These are phyloP conservation scores for Ceratorhiza oryzae-sativae DNA, from an alignment of 1,284 basidiomycete species.

Conservation along the genomic window DNA sequence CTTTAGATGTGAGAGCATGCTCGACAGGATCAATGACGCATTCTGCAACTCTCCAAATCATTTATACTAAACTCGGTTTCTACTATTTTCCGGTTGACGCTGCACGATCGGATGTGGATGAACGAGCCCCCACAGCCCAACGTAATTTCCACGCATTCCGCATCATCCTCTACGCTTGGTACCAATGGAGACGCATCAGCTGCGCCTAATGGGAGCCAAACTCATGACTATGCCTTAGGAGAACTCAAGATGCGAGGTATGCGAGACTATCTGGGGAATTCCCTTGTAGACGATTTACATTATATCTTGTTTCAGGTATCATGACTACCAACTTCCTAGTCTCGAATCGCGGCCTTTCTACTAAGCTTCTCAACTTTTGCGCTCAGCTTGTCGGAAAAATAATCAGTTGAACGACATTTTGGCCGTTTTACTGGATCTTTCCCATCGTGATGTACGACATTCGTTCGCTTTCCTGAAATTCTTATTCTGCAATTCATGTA, in stretches of 20 bases:
- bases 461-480: constrained; percentile 1
- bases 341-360: constrained; percentile 23
- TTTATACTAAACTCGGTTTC: constrained; percentile 74
- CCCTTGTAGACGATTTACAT: not conserved
- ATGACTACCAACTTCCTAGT: constrained; percentile 32
- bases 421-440: not conserved
- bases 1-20: constrained; percentile 75
- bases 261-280: not conserved
- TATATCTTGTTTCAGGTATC: constrained; percentile 2
- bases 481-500: constrained; percentile 28
- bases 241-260: constrained; percentile 33
- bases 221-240: constrained; percentile 44
- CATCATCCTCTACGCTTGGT: constrained; percentile 69
- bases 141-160: constrained; percentile 51
- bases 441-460: constrained; percentile 9
- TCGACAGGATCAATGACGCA: constrained; percentile 79
- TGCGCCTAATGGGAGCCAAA: constrained; percentile 56
- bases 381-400: constrained; percentile 36
- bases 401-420: constrained; percentile 24
- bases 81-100: constrained; percentile 66
- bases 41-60: constrained; percentile 76
- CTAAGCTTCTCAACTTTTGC: constrained; percentile 32
- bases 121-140: constrained; percentile 23
- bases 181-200: constrained; percentile 63
- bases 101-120: constrained; percentile 28